These are phyloP conservation scores for Anthracocystis setariae DNA, from an alignment of 1,284 basidiomycete genomes.

Conservation along the genomic window DNA sequence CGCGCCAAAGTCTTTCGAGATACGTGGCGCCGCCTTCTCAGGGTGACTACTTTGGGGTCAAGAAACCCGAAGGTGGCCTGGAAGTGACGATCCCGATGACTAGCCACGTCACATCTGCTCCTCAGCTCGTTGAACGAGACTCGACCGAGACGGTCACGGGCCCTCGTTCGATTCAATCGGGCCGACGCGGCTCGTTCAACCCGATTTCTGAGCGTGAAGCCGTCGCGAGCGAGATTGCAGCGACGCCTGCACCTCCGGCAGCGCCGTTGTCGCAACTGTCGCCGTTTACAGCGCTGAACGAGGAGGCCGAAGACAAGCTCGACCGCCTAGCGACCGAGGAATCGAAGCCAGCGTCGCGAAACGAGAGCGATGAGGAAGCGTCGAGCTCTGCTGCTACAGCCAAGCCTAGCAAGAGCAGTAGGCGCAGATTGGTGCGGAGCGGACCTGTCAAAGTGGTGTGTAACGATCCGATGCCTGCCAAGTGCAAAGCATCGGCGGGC, in stretches of 20 bases:
- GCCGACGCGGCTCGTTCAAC: constrained; percentile 47
- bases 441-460: constrained; percentile 42
- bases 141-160: constrained; percentile 51
- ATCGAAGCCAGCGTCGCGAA: constrained; percentile 6
- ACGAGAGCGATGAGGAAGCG: constrained; percentile 30
- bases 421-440: constrained; percentile 28
- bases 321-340: constrained; percentile 10
- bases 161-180: constrained; percentile 41
- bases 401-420: constrained; percentile 27
- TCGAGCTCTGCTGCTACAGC: constrained; percentile 1
- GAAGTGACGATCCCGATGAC: constrained; percentile 26
- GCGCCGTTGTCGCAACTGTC: constrained; percentile 3
- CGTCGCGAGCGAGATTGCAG: constrained; percentile 32
- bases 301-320: background rate
- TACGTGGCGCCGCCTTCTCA: constrained; percentile 42
- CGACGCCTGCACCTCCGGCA: constrained; percentile 9
- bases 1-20: constrained; percentile 52
- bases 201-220: constrained; percentile 41
- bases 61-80: constrained; percentile 25
- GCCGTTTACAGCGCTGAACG: background rate
- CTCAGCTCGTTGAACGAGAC: constrained; percentile 43
- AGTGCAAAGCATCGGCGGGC: constrained; percentile 13
- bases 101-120: constrained; percentile 24
- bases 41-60: constrained; percentile 42
- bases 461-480: constrained; percentile 34